Conservation (phyloP, 768 basidiomycete genomes). For the Suillus tomentosus region DNA sequence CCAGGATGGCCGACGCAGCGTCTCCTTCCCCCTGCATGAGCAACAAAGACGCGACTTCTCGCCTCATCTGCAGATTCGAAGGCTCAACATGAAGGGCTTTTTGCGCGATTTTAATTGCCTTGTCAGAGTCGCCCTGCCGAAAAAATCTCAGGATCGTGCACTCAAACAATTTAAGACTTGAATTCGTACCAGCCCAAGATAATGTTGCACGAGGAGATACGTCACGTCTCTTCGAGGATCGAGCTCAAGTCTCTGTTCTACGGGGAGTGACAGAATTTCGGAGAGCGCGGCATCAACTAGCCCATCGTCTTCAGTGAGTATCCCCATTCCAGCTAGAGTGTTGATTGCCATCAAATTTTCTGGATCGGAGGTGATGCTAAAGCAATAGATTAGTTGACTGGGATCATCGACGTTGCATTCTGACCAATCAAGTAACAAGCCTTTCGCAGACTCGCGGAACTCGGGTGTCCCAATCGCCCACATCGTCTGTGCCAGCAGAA, state of each 20-base stretch:
- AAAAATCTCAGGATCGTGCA: slow-evolving; percentile 7
- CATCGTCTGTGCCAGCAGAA: slow-evolving; percentile 81
- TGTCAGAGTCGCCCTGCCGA: slow-evolving; percentile 46
- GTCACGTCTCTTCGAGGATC: slow-evolving; percentile 74
- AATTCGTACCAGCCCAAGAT: slow-evolving; percentile 65
- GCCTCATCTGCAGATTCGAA: slow-evolving; percentile 46
- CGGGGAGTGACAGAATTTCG: slow-evolving; percentile 71
- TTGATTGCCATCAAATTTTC: slow-evolving; percentile 83
- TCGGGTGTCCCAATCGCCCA: slow-evolving; percentile 84
- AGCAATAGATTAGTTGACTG: slow-evolving; percentile 11
- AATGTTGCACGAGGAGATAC: slow-evolving; percentile 70
- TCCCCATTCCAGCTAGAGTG: slow-evolving; percentile 86
- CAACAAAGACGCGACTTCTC: slow-evolving; percentile 54
- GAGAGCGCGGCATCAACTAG: slow-evolving; percentile 86
- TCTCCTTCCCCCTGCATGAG: slow-evolving; percentile 48
- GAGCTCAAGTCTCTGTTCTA: slow-evolving; percentile 62
- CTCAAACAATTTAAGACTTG: background rate
- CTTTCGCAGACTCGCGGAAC: slow-evolving; percentile 74
- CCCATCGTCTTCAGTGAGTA: slow-evolving; percentile 73
- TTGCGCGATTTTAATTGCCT: slow-evolving; percentile 57
- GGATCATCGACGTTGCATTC: slow-evolving; percentile 22
- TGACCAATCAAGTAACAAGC: slow-evolving; percentile 81
- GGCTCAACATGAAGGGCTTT: slow-evolving; percentile 61
- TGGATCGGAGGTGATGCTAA: slow-evolving; percentile 74
- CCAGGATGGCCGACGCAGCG: slow-evolving; percentile 51